Evolutionary conservation across 2,329 filamentous ascomycete species (phyloP).

Genomic region (Polychaeton citri): DNA sequence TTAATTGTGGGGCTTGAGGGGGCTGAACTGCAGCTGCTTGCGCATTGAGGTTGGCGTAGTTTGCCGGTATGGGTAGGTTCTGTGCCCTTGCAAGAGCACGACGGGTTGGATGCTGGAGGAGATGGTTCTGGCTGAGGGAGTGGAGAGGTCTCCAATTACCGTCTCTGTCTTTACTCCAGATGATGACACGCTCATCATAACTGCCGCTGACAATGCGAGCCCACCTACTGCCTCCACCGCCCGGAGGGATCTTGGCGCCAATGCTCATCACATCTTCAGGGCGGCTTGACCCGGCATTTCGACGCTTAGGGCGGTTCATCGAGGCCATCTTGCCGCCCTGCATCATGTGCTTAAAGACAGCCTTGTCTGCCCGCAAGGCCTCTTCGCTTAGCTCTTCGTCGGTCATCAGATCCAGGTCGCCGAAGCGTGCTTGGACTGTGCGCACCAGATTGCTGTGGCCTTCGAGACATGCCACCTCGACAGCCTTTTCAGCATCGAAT

Average conservation of each 20-base stretch:
- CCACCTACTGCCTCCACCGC: conserved; percentile 78
- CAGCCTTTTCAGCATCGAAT: conserved; percentile 72
- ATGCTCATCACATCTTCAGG: conserved; percentile 66
- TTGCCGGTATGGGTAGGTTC: too few species aligned
- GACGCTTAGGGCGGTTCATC: conserved; percentile 21
- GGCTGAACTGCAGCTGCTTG: too few species aligned
- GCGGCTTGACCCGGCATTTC: conserved; percentile 59
- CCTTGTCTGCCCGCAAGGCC: conserved; percentile 58
- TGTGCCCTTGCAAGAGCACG: too few species aligned
- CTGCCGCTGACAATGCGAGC: conserved; percentile 94
- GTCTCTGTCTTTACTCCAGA: conserved; percentile 74
- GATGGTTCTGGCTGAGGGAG: conserved; percentile 21
- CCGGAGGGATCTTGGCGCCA: conserved; percentile 78
- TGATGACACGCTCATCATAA: conserved; percentile 89
- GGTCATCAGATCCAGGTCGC: conserved; percentile 64
- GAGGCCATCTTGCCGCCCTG: conserved; percentile 27
- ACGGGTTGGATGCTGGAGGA: neutral
- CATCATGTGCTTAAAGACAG: conserved; percentile 50
- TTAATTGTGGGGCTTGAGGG: too few species aligned
- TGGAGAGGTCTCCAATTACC: conserved; percentile 75
- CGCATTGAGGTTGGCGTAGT: too few species aligned
- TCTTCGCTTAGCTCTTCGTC: conserved; percentile 59
- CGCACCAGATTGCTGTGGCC: conserved; percentile 77
- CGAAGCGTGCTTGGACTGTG: conserved; percentile 90
- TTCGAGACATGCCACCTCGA: conserved; percentile 77